phyloP scores from a whole-genome alignment of 177 flowering plant genomes.

The Vitis hybrid region DNA sequence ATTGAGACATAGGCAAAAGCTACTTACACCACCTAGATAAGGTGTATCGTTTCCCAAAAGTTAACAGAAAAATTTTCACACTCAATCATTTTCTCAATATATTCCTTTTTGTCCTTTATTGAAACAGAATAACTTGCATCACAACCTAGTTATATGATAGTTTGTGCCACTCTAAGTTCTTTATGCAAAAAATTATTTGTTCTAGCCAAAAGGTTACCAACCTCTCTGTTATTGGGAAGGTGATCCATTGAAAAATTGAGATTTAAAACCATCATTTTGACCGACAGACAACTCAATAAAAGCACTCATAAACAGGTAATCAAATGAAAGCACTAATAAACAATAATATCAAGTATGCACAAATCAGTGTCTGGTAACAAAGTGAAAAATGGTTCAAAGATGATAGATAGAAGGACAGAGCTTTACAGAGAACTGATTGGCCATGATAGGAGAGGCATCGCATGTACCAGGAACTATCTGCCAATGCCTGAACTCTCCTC shows the following conservation, averaged over 20 bases:
- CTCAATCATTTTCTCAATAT: no score
- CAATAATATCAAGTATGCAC: no score
- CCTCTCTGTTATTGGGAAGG: background rate
- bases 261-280: background rate
- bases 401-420: conserved; percentile 22
- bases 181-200: no score
- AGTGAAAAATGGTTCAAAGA: conserved; percentile 2
- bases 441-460: conserved; percentile 88
- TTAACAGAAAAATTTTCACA: no score
- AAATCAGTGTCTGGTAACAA: no score
- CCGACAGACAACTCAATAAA: background rate
- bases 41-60: no score
- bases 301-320: background rate
- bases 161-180: no score
- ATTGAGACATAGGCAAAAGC: no score
- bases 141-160: no score
- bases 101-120: no score
- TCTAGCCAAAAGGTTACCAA: background rate
- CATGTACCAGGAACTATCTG: conserved; percentile 87
- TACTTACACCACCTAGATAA: no score
- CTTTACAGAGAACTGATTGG: conserved; percentile 95
- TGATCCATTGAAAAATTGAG: background rate
- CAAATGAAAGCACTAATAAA: background rate
- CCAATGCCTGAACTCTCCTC: conserved; percentile 93
- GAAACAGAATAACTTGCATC: no score